Base-by-base conservation (phyloP, 1,284 basidiomycete species). In the Puccinia coronata region DNA sequence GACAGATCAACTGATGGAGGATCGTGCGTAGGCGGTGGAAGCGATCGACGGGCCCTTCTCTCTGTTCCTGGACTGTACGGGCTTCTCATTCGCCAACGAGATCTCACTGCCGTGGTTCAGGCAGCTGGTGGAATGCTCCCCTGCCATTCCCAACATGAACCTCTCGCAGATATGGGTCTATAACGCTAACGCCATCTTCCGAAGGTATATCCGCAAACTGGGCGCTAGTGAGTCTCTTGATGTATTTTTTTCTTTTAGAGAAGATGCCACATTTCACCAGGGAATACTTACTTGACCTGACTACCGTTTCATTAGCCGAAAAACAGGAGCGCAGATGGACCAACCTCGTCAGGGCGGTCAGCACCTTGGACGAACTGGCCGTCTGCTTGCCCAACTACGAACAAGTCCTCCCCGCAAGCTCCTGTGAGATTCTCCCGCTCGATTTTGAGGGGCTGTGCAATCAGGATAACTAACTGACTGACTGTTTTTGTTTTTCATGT, bases 21-120 rank as follows among this genome's bases (percentile, higher is more conserved):
- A 28, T 34, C 43, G 59, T 47, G 82, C 25, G 5, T 25, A 88
- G 88, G 88, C 86, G 28, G 84, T 88, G 34, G 88, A 87, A 16
- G 86, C 88, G 14, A 85, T 89, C 20, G 16, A 89, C 3, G 82
- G 71, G 2, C 82, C 73, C 9, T 82, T 76, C 47, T 82, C 83
- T 16, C 11, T 84, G 16, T 80, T 84, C 57, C 25, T 84, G 5
- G 83, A 84, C 55, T 82, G 82, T 53, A 83, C 83, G 12, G 69
- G 75, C 8, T 83, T 84, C 36, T 36, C 75, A 1, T 34, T 43
- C 9, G 53, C 14, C 31, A 73, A 77, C 36, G 74, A 73, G 39
- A 78, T 77, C 51, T 78, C 71, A 34, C n/a, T 82, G 16, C 67
- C 69, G 4, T 82, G 82, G 82, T 70, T 82, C 28, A 41, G 57